Conservation (phyloP, 345 rosid genomes). For the Gynandropsis gynandra region DNA sequence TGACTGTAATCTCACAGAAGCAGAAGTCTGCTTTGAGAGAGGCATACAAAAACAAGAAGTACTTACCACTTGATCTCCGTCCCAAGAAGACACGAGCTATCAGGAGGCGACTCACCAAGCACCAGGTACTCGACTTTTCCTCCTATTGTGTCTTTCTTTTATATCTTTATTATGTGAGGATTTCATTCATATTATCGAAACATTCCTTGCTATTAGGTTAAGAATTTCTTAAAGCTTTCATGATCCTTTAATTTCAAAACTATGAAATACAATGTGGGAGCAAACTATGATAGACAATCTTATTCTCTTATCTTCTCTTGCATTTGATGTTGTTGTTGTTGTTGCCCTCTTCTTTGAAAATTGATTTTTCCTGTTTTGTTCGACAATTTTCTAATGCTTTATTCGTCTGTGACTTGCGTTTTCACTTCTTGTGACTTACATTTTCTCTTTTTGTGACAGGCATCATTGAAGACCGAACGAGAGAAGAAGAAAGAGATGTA, state of each 20-base stretch:
- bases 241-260: neutral
- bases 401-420: neutral
- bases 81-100: slow-evolving; percentile 96
- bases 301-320: too few relatives aligned
- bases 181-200: too few relatives aligned
- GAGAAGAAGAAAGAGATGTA: slow-evolving; percentile 90
- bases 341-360: too few relatives aligned
- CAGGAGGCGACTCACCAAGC: slow-evolving; percentile 85
- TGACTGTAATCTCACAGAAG: slow-evolving; percentile 86
- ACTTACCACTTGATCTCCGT: slow-evolving; percentile 83
- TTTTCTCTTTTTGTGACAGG: slow-evolving; percentile 26
- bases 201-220: too few relatives aligned
- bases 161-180: neutral
- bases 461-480: slow-evolving; percentile 65
- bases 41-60: slow-evolving; percentile 70
- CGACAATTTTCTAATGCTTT: too few relatives aligned
- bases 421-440: neutral
- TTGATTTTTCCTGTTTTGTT: too few relatives aligned
- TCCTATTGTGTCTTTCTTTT: too few relatives aligned
- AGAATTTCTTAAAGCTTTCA: too few relatives aligned
- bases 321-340: too few relatives aligned
- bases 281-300: too few relatives aligned
- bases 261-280: neutral
- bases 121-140: slow-evolving; percentile 45
- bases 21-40: slow-evolving; percentile 86